Evolutionary conservation across 2,329 filamentous ascomycete species (phyloP), one percentile per base, ranked within the genome.

Genomic region (Claviceps capensis): DNA sequence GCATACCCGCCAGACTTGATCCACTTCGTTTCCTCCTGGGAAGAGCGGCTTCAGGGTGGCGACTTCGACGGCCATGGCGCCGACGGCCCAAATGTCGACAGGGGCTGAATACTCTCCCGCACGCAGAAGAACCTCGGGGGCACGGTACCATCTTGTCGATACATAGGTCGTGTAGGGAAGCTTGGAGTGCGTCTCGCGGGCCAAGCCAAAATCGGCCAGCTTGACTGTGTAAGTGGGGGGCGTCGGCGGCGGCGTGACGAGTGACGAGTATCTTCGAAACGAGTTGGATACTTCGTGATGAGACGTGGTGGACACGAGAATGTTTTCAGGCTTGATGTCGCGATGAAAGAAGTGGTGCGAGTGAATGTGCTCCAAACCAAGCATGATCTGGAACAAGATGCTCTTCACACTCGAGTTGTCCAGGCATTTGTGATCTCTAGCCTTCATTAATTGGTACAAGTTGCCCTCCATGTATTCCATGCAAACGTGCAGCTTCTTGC

Each of bases 381-480:
- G 86, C 72, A 98, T 83, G 62, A 98, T 98, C 72, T 98, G 93
- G 70, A 87, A 96, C 40, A 98, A 76, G 56, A 98, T 95, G 72
- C 91, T 97, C 77, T 98, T 97, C 55, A 98, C 93, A 61, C 88
- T 95, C 55, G 79, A 81, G 51, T 86, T 86, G 63, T 98, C 93
- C 30, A 98, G 77, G 57, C 77, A 85, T 69, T 97, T 97, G 75
- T 96, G 91, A 60, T 98, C 93, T 54, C 93, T 82, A 50, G 93
- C 85, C 73, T 98, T 98, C 93, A 98, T 98, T 57, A 98, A 72
- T 69, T 98, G 93, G 69, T 98, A 98, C 1, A 98, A 77, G 68
- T 98, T 98, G 49, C 93, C 93, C 67, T 98, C 93, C 93, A 98
- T 98, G 70, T 95, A 96, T 72, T 98, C 93, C 93, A 98, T 98